Evolutionary conservation across 176 grass and related monocot species (phyloP).

Genomic region (Zizania latifolia): DNA sequence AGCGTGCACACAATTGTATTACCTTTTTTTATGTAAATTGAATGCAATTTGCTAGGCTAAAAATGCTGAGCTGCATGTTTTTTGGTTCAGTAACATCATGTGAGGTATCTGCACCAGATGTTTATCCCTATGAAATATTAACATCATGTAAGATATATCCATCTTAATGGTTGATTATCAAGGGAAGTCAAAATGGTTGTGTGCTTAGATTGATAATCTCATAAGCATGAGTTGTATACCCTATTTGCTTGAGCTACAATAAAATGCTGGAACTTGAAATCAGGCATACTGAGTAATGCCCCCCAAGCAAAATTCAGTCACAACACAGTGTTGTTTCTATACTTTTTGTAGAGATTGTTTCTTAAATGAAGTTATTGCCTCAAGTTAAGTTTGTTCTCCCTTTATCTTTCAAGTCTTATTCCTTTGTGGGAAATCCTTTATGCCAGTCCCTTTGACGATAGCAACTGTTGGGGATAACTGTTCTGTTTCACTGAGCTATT

Average conservation of each 20-base stretch:
- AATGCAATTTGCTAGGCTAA: slow-evolving; percentile 4
- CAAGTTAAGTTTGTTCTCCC: background rate
- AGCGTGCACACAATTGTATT: background rate
- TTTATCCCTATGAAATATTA: background rate
- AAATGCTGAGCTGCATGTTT: background rate
- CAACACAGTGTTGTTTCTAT: background rate
- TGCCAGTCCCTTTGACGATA: background rate
- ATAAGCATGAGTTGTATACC: background rate
- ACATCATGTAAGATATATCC: background rate
- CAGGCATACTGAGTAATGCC: background rate
- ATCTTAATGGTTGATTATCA: background rate
- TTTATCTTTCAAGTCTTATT: background rate
- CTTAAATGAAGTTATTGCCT: background rate
- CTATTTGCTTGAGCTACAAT: background rate
- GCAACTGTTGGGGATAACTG: background rate
- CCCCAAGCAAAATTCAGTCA: background rate
- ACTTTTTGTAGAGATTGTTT: background rate
- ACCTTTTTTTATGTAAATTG: background rate
- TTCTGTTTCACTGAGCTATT: background rate
- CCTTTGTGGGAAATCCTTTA: background rate
- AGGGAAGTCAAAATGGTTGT: background rate
- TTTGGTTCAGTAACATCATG: background rate
- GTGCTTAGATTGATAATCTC: background rate
- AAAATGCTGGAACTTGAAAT: background rate
- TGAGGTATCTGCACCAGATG: background rate